phyloP scores from a whole-genome alignment of 2,329 filamentous ascomycete genomes.

The Pseudogymnoascus sp. region DNA sequence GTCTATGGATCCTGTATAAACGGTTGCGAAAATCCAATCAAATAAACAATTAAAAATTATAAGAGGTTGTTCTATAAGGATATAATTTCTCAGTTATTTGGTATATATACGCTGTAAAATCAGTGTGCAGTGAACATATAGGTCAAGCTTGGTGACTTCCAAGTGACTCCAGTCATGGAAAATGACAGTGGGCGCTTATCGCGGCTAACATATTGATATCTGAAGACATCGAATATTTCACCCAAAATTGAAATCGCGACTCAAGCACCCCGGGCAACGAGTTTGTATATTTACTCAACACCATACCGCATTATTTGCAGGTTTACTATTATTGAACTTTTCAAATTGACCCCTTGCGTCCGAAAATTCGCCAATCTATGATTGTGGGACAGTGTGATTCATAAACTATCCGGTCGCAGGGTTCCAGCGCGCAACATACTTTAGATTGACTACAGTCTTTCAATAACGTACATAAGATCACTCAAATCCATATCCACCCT shows the following conservation, averaged over 20 bases:
- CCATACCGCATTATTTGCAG: neutral
- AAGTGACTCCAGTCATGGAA: neutral
- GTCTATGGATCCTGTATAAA: constrained; percentile 1
- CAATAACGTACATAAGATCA: neutral
- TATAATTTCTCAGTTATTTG: neutral
- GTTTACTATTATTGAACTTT: neutral
- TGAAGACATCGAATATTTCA: neutral
- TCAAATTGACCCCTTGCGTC: neutral
- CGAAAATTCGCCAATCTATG: neutral
- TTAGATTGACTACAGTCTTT: neutral
- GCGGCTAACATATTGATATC: constrained; percentile 4
- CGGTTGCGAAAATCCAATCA: constrained; percentile 3
- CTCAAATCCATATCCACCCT: neutral
- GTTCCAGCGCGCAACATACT: neutral
- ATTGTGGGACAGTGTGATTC: neutral
- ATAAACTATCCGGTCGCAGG: neutral
- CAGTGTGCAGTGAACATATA: neutral
- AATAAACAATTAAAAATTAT: constrained; percentile 3
- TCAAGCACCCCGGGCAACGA: neutral
- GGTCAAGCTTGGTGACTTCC: neutral
- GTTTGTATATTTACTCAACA: constrained; percentile 8
- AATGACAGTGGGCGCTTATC: neutral
- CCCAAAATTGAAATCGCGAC: neutral
- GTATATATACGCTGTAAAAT: neutral
- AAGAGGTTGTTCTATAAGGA: neutral